These are phyloP conservation scores for Fagopyrum homotropicum DNA, from an alignment of 148 eudicot species.

Conservation along the genomic window DNA sequence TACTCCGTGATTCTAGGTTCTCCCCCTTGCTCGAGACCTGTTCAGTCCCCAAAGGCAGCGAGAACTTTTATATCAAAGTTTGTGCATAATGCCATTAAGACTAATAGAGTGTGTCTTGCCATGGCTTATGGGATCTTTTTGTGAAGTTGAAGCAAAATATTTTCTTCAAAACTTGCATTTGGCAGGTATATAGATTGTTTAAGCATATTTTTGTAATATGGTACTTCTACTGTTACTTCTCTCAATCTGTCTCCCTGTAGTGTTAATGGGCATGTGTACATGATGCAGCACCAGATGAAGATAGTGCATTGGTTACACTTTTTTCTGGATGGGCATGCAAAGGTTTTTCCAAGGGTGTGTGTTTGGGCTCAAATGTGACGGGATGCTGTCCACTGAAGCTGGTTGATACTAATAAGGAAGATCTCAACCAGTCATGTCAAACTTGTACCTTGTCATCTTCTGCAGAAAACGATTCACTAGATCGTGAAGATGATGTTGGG, in stretches of 20 bases:
- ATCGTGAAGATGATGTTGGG: constrained; percentile 20
- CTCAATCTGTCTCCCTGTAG: not conserved
- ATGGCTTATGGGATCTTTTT: constrained; percentile 83
- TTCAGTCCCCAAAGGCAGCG: constrained; percentile 69
- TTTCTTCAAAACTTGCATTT: constrained; percentile 73
- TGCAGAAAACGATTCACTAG: constrained; percentile 19
- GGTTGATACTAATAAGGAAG: constrained; percentile 29
- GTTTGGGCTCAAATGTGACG: constrained; percentile 51
- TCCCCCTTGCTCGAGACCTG: constrained; percentile 75
- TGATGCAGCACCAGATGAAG: constrained; percentile 74
- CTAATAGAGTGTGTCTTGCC: constrained; percentile 88
- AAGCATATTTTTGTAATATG: not conserved
- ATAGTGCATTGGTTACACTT: constrained; percentile 70
- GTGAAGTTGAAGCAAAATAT: constrained; percentile 62
- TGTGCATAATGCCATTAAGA: constrained; percentile 90
- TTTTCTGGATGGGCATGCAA: constrained; percentile 99
- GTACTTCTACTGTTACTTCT: not conserved
- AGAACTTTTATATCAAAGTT: constrained; percentile 79
- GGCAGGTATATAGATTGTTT: constrained; percentile 57
- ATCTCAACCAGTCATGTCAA: constrained; percentile 27
- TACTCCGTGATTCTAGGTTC: constrained; percentile 35
- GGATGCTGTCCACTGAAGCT: constrained; percentile 59
- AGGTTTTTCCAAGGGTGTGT: constrained; percentile 53
- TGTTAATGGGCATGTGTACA: not conserved
- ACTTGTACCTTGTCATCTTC: constrained; percentile 24